phyloP scores from a whole-genome alignment of 345 rosid species.

The Populus tremula region DNA sequence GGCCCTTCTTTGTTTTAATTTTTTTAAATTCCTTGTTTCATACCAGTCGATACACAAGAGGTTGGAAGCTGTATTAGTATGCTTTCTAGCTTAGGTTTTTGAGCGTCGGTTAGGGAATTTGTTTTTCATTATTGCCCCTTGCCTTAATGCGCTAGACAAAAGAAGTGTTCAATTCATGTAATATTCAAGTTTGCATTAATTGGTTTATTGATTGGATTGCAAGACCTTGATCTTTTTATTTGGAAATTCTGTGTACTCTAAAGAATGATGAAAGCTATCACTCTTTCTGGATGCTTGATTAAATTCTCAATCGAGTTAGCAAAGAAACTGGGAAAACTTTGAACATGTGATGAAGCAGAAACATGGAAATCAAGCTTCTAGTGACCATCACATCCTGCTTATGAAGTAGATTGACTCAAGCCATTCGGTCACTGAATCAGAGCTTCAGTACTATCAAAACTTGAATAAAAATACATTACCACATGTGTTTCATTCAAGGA shows the following conservation, averaged over 20 bases:
- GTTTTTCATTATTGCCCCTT: constrained; percentile 5
- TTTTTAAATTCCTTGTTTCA: neutral
- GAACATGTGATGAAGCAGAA: neutral
- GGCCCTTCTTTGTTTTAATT: neutral
- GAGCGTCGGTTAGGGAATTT: constrained; percentile 12
- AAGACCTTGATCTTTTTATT: neutral
- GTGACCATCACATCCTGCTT: neutral
- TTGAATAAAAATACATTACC: neutral
- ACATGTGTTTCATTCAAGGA: neutral
- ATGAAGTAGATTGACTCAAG: neutral
- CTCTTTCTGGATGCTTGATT: neutral
- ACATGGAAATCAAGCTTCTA: neutral
- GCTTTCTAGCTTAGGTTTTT: neutral
- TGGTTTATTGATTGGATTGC: constrained; percentile 3
- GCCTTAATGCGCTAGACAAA: neutral
- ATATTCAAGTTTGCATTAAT: constrained; percentile 2
- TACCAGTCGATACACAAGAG: constrained; percentile 4
- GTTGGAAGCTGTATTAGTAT: neutral
- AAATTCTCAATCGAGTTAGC: neutral
- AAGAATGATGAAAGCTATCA: neutral
- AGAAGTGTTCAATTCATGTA: constrained; percentile 2
- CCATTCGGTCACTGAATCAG: neutral
- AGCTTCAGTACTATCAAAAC: neutral
- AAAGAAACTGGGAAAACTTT: neutral
- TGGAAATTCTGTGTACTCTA: neutral